phyloP scores from a whole-genome alignment of 1,139 yeast genomes.

The Nematodospora anomalae region DNA sequence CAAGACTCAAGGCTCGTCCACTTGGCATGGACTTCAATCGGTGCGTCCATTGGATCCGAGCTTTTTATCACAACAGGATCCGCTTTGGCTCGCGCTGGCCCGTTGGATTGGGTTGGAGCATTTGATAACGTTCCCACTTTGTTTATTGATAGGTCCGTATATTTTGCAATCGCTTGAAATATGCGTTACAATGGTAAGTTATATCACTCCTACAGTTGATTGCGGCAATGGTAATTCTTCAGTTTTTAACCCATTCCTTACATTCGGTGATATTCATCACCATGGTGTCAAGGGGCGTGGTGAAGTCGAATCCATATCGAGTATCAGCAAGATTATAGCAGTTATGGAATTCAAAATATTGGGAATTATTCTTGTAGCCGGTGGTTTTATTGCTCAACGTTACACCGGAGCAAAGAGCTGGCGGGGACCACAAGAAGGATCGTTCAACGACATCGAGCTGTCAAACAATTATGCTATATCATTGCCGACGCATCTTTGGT shows the following conservation, averaged over 20 bases:
- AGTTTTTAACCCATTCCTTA: conserved; percentile 27
- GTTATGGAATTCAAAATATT: conserved; percentile 34
- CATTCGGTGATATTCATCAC: conserved; percentile 34
- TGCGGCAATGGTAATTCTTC: conserved; percentile 38
- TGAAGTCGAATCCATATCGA: conserved; percentile 34
- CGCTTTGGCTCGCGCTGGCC: conserved; percentile 37
- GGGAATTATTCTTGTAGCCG: conserved; percentile 30
- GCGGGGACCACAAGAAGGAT: conserved; percentile 33
- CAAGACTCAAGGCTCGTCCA: conserved; percentile 42
- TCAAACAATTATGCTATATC: conserved; percentile 26
- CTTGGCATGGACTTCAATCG: conserved; percentile 42
- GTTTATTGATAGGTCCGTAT: conserved; percentile 37
- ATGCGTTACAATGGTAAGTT: conserved; percentile 42
- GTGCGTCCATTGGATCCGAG: conserved; percentile 46
- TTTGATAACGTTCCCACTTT: conserved; percentile 40
- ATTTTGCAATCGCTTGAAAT: conserved; percentile 47
- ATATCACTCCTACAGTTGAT: conserved; percentile 41
- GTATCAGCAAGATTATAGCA: conserved; percentile 32
- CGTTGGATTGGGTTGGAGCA: conserved; percentile 41
- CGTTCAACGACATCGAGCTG: conserved; percentile 27
- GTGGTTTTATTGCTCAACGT: conserved; percentile 32
- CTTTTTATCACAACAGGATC: conserved; percentile 38
- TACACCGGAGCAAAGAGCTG: conserved; percentile 35
- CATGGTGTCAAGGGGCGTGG: conserved; percentile 39
- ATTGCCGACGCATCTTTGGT: conserved; percentile 28